Evolutionary conservation across 2,329 filamentous ascomycete species (phyloP).

Genomic region (Trichophyton schoenleinii): DNA sequence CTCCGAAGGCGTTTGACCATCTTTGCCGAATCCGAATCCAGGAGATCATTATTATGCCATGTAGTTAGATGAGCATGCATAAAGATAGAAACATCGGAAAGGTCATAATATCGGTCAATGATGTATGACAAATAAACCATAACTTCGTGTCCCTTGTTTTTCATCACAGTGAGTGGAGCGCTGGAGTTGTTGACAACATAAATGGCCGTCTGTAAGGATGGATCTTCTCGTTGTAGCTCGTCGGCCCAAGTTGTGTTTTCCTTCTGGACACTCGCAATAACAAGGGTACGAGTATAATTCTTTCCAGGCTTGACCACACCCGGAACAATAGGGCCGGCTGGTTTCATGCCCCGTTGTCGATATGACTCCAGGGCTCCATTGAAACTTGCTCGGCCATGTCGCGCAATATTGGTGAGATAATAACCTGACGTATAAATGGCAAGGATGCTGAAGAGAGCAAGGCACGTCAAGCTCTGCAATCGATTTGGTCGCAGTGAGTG

Average conservation of each 20-base stretch:
- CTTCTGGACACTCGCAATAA: conserved; percentile 41
- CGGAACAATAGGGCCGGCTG: not conserved
- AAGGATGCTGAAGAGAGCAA: not conserved
- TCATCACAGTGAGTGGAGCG: conserved; percentile 40
- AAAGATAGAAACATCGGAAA: conserved; percentile 48
- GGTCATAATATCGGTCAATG: conserved; percentile 48
- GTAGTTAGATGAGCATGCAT: conserved; percentile 45
- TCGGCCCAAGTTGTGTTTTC: conserved; percentile 47
- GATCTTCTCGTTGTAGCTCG: conserved; percentile 29
- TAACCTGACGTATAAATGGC: not conserved
- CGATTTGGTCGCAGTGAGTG: not conserved
- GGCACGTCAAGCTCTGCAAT: not conserved
- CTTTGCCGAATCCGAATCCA: conserved; percentile 38
- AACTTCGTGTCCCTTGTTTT: conserved; percentile 51
- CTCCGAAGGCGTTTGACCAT: conserved; percentile 41
- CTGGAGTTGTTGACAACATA: conserved; percentile 43
- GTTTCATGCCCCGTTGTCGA: no score
- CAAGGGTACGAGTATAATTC: conserved; percentile 42
- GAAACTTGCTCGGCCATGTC: not conserved
- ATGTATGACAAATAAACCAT: conserved; percentile 52
- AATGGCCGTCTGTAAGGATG: conserved; percentile 36
- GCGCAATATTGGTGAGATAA: not conserved
- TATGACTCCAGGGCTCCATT: not conserved
- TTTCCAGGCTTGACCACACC: conserved; percentile 11
- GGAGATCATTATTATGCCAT: conserved; percentile 49